Evolutionary conservation across 768 basidiomycete species (phyloP).

Genomic region (Lentinula sp.): DNA sequence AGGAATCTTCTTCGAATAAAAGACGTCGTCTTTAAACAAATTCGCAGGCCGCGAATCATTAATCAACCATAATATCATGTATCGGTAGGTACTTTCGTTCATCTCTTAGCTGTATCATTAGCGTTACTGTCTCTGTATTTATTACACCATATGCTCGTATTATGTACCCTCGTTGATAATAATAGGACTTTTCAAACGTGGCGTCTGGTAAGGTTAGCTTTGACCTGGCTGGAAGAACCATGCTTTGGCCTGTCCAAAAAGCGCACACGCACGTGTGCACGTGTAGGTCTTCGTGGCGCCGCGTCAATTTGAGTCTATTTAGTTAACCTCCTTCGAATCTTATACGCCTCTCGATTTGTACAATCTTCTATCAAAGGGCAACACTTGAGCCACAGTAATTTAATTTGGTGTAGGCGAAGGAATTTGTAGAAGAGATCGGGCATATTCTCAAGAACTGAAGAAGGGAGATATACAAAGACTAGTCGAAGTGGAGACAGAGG

Average conservation of each 20-base stretch:
- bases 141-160: neutral
- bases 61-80: neutral
- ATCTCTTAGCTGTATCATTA: neutral
- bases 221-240: too few relatives aligned
- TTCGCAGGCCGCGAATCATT: too few relatives aligned
- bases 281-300: too few relatives aligned
- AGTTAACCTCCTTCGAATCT: too few relatives aligned
- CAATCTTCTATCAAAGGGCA: too few relatives aligned
- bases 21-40: neutral
- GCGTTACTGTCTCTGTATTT: neutral
- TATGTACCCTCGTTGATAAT: neutral
- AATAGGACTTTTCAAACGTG: neutral
- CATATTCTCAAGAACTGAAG: neutral
- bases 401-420: neutral
- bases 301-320: too few relatives aligned
- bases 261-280: too few relatives aligned
- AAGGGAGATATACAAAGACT: neutral
- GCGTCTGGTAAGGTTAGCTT: neutral
- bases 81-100: neutral
- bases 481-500: neutral
- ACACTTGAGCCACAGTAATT: neutral
- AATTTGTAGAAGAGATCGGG: neutral
- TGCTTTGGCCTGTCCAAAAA: too few relatives aligned
- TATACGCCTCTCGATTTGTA: too few relatives aligned
- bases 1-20: neutral